phyloP scores from a whole-genome alignment of 441 rosid species.

The Gossypium davidsonii region DNA sequence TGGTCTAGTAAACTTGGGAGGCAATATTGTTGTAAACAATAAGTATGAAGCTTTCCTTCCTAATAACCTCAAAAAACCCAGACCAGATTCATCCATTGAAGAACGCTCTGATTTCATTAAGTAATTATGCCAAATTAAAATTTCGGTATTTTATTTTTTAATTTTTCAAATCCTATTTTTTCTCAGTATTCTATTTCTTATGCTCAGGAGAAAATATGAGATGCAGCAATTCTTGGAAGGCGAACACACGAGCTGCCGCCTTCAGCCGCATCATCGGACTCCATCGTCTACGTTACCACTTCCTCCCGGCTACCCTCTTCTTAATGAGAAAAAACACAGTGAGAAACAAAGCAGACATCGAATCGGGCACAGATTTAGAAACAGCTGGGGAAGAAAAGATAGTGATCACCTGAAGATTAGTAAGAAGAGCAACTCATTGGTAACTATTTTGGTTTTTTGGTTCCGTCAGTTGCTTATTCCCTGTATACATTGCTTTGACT shows the following conservation, averaged over 20 bases:
- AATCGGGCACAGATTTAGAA: constrained; percentile 67
- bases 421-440: constrained; percentile 66
- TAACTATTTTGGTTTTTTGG: constrained; percentile 23
- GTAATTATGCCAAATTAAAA: constrained; percentile 33
- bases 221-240: constrained; percentile 46
- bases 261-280: constrained; percentile 25
- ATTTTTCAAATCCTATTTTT: constrained; percentile 10
- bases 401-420: constrained; percentile 40
- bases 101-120: constrained; percentile 80
- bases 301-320: constrained; percentile 26
- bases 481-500: background rate
- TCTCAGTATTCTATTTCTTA: constrained; percentile 15
- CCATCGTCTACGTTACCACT: constrained; percentile 31
- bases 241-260: constrained; percentile 38
- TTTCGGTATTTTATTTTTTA: background rate
- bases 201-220: constrained; percentile 78
- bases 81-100: constrained; percentile 62
- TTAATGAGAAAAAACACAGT: constrained; percentile 37
- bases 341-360: constrained; percentile 63
- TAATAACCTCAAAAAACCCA: constrained; percentile 56
- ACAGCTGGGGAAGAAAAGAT: constrained; percentile 88
- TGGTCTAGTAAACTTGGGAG: constrained; percentile 53
- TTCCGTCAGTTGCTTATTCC: constrained; percentile 23
- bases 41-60: constrained; percentile 76
- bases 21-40: constrained; percentile 59